Conservation (phyloP, 2,329 filamentous ascomycete genomes). For the Setomelanomma holmii region DNA sequence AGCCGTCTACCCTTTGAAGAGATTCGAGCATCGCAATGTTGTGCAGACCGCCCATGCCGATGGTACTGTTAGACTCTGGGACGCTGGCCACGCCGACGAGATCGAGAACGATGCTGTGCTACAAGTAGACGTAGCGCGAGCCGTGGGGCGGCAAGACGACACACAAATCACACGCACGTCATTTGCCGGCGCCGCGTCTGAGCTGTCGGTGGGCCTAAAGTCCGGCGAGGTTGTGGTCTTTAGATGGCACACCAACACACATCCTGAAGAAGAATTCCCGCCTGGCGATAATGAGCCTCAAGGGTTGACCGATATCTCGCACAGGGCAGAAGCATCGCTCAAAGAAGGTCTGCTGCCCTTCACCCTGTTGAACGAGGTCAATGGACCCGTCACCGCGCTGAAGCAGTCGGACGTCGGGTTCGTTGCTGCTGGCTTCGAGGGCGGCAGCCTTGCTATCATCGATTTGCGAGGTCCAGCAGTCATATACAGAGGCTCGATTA, state of each 20-base stretch:
- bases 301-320: slow-evolving; percentile 74
- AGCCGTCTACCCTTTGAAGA: slow-evolving; percentile 71
- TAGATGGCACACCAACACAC: slow-evolving; percentile 83
- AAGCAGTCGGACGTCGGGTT: slow-evolving; percentile 94
- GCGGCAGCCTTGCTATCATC: slow-evolving; percentile 79
- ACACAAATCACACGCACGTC: slow-evolving; percentile 81
- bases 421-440: slow-evolving; percentile 83
- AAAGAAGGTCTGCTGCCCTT: slow-evolving; percentile 84
- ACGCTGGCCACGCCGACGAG: slow-evolving; percentile 88
- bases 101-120: slow-evolving; percentile 84
- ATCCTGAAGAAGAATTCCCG: slow-evolving; percentile 69
- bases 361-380: slow-evolving; percentile 81
- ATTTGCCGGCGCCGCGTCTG: slow-evolving; percentile 79
- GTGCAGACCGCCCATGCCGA: slow-evolving; percentile 89
- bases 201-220: slow-evolving; percentile 81
- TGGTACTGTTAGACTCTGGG: slow-evolving; percentile 90
- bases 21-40: slow-evolving; percentile 83
- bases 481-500: slow-evolving; percentile 76
- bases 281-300: slow-evolving; percentile 55
- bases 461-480: slow-evolving; percentile 87
- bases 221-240: slow-evolving; percentile 88
- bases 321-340: slow-evolving; percentile 73
- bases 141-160: slow-evolving; percentile 78
- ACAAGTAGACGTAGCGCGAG: slow-evolving; percentile 85
- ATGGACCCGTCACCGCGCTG: slow-evolving; percentile 79